Evolutionary conservation across 352 stramenopile genomes (phyloP), one percentile per base, ranked within the genome.

Genomic region (Blastocystis sp.): DNA sequence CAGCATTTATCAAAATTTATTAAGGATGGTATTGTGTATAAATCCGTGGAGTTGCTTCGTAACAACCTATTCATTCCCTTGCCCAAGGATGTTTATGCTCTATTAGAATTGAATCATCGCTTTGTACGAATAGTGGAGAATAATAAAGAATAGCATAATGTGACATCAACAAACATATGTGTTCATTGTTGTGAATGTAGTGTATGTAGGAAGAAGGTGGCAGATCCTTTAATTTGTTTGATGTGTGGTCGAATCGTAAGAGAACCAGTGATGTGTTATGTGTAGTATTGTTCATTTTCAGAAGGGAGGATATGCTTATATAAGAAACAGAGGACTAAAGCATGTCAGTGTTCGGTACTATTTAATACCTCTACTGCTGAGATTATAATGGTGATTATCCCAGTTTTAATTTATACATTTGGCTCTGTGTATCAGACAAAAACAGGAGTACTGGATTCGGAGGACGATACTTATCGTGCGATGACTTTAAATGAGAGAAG

Each of bases 341-440:
- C 13, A 27, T 81, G 69, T 22, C 1, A 30, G 7, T 81, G 69
- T 40, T 19, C 24, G 17, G 33, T 54, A 27, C 69, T 81, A 44
- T 33, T 81, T 27, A 33, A 58, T 54, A 59, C 69, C 15, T 17
- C 17, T 33, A 60, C 19, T 17, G 44, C 35, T 13, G 17, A 30
- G 44, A 81, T 81, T 30, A 35, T 33, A 7, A 60, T 33, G 0
- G 7, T 81, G 7, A 9, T 56, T 13, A 27, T 48, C 7, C 24
- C 19, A 4, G 4, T 11, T 30, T 5, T 42, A 5, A 11, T 37
- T 7, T 59, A 48, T 81, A 15, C 44, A 17, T 81, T 64, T 30
- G 69, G 69, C 13, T 81, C 69, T 4, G 53, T 81, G n/a, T 81
- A 81, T 40, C 60, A 64, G 24, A 60, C 69, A 33, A 60, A 33